Conservation (phyloP, 306 rosid genomes). For the Prunus kanzakura region DNA sequence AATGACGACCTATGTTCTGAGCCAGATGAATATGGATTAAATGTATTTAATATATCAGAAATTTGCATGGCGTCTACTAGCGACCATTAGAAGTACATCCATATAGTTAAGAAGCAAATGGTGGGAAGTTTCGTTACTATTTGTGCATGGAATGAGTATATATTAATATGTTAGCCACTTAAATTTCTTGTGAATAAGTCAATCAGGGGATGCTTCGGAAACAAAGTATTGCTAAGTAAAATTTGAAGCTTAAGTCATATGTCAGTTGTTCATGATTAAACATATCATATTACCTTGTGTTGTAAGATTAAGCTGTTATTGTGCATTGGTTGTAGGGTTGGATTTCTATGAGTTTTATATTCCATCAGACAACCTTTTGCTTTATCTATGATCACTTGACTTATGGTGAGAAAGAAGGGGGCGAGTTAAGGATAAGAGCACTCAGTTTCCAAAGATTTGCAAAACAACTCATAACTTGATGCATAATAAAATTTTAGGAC, state of each 20-base stretch:
- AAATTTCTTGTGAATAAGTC: conserved; percentile 68
- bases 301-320: neutral
- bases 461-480: conserved; percentile 33
- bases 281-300: neutral
- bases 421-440: conserved; percentile 20
- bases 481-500: conserved; percentile 77
- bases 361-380: conserved; percentile 48
- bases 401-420: conserved; percentile 53
- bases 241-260: neutral
- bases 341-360: conserved; percentile 37
- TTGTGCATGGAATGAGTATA: conserved; percentile 77
- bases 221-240: conserved; percentile 54
- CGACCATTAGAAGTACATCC: conserved; percentile 67
- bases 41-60: conserved; percentile 28
- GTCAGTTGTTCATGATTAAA: neutral
- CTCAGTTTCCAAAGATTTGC: too few relatives aligned
- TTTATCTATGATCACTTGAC: conserved; percentile 51
- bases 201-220: conserved; percentile 95
- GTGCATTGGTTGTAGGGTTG: conserved; percentile 33
- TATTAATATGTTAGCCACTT: conserved; percentile 72
- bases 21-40: conserved; percentile 59
- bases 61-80: conserved; percentile 33
- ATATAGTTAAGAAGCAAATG: conserved; percentile 83
- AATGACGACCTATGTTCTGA: conserved; percentile 58
- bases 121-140: conserved; percentile 82